phyloP scores from a whole-genome alignment of 805 yeast species.

The Saccharomycopsis babjevae region DNA sequence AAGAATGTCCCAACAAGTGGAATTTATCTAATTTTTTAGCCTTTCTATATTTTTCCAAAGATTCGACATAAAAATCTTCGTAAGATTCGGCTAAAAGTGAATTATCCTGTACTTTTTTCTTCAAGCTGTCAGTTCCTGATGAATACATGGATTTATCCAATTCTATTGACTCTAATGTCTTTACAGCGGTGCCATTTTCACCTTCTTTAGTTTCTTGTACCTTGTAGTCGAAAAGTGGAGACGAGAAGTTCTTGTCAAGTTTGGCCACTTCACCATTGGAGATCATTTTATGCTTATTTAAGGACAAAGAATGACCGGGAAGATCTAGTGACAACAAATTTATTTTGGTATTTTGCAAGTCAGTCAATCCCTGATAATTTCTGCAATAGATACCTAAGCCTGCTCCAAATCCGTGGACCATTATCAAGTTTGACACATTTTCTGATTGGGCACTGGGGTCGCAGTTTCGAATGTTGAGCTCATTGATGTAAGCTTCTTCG shows the following conservation, averaged over 20 bases:
- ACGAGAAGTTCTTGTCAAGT: conserved; percentile 28
- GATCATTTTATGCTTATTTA: conserved; percentile 22
- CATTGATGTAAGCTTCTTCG: neutral
- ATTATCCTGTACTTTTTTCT: conserved; percentile 16
- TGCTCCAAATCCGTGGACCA: conserved; percentile 92
- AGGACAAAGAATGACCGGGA: conserved; percentile 62
- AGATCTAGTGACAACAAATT: conserved; percentile 58
- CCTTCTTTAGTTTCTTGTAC: neutral
- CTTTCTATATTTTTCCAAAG: conserved; percentile 57
- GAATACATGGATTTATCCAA: conserved; percentile 6
- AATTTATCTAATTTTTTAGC: conserved; percentile 39
- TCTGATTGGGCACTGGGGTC: neutral
- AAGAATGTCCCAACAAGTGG: conserved; percentile 66
- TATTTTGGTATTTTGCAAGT: conserved; percentile 31
- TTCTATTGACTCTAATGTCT: conserved; percentile 12
- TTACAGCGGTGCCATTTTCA: conserved; percentile 6
- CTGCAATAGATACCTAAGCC: conserved; percentile 73
- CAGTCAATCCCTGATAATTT: conserved; percentile 46
- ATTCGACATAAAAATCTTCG: conserved; percentile 46
- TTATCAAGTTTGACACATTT: conserved; percentile 33
- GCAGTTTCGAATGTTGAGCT: neutral
- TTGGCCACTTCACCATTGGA: neutral
- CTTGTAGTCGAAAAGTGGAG: conserved; percentile 26
- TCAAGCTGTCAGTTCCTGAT: conserved; percentile 18
- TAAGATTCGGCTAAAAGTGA: conserved; percentile 31